Conservation (phyloP, 257 asterid species). For the Vinca minor region DNA sequence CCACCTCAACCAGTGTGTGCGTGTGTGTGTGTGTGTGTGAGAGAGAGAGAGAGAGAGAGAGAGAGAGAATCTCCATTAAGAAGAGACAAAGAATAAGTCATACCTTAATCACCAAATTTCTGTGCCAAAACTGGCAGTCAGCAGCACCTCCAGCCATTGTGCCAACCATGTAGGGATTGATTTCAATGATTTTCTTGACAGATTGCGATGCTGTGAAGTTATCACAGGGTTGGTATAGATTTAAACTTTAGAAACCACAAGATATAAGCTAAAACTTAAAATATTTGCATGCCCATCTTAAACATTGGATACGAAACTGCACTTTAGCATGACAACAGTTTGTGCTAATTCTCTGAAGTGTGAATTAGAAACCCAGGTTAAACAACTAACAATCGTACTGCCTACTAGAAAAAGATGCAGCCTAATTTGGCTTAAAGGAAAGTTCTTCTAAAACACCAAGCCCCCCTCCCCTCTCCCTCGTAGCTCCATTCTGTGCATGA, state of each 20-base stretch:
- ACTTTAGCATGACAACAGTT: not conserved
- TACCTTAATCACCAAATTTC: slow-evolving; percentile 79
- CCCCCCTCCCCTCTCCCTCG: too few relatives aligned
- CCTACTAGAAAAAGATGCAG: not conserved
- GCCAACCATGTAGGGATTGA: slow-evolving; percentile 86
- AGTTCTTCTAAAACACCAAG: not conserved
- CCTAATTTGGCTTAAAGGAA: not conserved
- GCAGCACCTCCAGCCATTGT: slow-evolving; percentile 99
- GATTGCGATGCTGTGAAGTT: slow-evolving; percentile 66
- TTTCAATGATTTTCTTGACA: slow-evolving; percentile 84
- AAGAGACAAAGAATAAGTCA: not conserved
- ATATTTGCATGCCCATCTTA: not conserved
- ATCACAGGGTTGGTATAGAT: not conserved
- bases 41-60: too few relatives aligned
- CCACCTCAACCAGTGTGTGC: too few relatives aligned
- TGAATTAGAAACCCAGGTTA: not conserved
- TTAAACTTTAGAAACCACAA: not conserved
- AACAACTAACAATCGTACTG: too few relatives aligned
- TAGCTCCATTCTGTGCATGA: too few relatives aligned
- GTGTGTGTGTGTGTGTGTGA: too few relatives aligned
- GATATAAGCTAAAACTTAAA: not conserved
- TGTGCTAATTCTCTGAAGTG: not conserved
- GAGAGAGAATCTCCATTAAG: too few relatives aligned
- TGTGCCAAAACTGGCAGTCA: slow-evolving; percentile 93
- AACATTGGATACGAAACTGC: not conserved